phyloP scores from a whole-genome alignment of 495 filamentous ascomycete species.

The Penicillium soppii region DNA sequence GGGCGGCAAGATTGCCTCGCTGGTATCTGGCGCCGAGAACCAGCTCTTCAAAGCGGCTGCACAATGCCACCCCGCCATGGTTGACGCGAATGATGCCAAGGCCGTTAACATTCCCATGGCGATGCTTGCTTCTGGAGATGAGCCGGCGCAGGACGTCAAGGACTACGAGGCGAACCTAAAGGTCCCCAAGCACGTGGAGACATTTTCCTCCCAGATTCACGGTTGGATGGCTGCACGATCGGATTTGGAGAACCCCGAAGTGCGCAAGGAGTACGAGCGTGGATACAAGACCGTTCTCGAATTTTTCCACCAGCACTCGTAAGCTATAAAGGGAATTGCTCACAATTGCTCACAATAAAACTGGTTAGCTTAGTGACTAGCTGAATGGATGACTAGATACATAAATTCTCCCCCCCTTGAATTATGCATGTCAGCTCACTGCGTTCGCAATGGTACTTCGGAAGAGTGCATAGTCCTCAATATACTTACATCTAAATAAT shows the following conservation, averaged over 20 bases:
- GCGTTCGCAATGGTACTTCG: too few relatives aligned
- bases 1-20: conserved; percentile 80
- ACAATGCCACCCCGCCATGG: conserved; percentile 83
- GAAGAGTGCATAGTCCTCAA: too few relatives aligned
- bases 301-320: conserved; percentile 76
- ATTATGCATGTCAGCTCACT: too few relatives aligned
- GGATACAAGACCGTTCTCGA: conserved; percentile 73
- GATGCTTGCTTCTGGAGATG: conserved; percentile 68
- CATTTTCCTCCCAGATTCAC: conserved; percentile 77
- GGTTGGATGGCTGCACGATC: conserved; percentile 86
- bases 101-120: conserved; percentile 62
- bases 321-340: too few relatives aligned
- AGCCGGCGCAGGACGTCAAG: conserved; percentile 64
- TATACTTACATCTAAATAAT: too few relatives aligned
- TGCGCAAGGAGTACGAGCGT: conserved; percentile 73
- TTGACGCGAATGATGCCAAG: conserved; percentile 71
- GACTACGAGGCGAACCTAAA: conserved; percentile 67
- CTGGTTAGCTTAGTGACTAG: too few relatives aligned
- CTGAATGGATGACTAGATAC: too few relatives aligned
- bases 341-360: too few relatives aligned
- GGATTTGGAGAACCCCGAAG: conserved; percentile 64
- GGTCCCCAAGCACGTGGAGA: conserved; percentile 74
- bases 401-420: too few relatives aligned
- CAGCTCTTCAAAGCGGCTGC: conserved; percentile 67
- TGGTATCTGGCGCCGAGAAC: conserved; percentile 55